Evolutionary conservation across 2,329 filamentous ascomycete genomes (phyloP).

Genomic region (Daldinia sp.): DNA sequence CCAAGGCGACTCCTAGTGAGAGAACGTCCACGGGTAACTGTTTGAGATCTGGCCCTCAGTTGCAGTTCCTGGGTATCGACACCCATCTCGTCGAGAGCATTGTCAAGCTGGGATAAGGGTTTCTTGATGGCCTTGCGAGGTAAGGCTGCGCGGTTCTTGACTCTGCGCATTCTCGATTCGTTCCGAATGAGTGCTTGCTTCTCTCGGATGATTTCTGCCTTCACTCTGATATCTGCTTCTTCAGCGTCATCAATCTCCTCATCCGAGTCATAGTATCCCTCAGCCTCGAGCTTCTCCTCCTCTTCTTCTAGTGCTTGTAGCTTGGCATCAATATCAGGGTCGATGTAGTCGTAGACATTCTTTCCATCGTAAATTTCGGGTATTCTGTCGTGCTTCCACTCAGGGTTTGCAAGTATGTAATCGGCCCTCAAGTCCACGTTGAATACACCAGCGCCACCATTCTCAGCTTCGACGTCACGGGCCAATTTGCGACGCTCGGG

Average conservation of each 20-base stretch:
- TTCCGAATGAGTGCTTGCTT: slow-evolving; percentile 93
- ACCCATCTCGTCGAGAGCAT: slow-evolving; percentile 83
- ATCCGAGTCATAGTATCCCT: slow-evolving; percentile 93
- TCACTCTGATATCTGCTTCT: slow-evolving; percentile 85
- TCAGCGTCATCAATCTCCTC: slow-evolving; percentile 85
- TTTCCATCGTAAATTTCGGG: slow-evolving; percentile 94
- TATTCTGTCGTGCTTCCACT: slow-evolving; percentile 96
- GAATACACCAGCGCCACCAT: slow-evolving; percentile 95
- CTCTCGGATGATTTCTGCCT: slow-evolving; percentile 94
- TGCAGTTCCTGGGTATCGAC: slow-evolving; percentile 81
- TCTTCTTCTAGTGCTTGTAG: slow-evolving; percentile 92
- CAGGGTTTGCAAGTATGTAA: slow-evolving; percentile 85
- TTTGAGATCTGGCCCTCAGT: slow-evolving; percentile 74
- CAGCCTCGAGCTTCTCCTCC: slow-evolving; percentile 88
- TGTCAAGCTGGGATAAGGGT: slow-evolving; percentile 86
- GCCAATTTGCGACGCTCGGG: slow-evolving; percentile 84
- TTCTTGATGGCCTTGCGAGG: slow-evolving; percentile 83
- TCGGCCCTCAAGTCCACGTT: slow-evolving; percentile 91
- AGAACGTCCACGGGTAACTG: slow-evolving; percentile 75
- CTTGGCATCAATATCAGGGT: slow-evolving; percentile 95
- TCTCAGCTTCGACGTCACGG: slow-evolving; percentile 87
- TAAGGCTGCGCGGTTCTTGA: slow-evolving; percentile 97
- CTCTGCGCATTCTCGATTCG: slow-evolving; percentile 93
- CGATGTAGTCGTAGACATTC: slow-evolving; percentile 97
- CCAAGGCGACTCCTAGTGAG: slow-evolving; percentile 68